Evolutionary conservation across 352 stramenopile genomes (phyloP), one percentile per base, ranked within the genome.

Genomic region (Phytophthora rubi): DNA sequence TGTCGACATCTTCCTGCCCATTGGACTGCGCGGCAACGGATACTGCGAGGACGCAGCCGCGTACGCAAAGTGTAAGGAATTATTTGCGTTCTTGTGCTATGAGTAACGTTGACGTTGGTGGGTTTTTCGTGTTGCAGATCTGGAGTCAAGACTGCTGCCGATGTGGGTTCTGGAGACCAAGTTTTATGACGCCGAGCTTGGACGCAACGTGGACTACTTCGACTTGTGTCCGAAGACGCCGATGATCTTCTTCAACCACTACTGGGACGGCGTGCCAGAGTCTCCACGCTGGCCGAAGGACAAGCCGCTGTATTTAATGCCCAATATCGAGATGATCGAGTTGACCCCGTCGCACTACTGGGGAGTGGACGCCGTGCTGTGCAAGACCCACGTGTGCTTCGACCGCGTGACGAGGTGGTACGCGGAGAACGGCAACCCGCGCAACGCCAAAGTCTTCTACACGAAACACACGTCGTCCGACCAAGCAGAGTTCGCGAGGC

Each of bases 41-140:
- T 93, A 93, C 70, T 93, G 85, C 68, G 85, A 93, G 49, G 85
- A 93, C 53, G 76, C 75, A 5, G 72, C 80, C 26, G 85, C 76
- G 5, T 93, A 91, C 59, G 74, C 82, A 5, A 89, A 90, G 44
- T 89, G 81, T 90, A 60, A 42, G 52, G 1, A 26, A 26, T 26
- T 26, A 26, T 26, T 26, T 26, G 2, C 23, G 23, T 26, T 26
- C 23, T 26, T 26, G 23, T 26, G 23, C 23, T 26, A 26, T 26
- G 23, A 26, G 23, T 26, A 26, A 26, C 23, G 23, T 53, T 18
- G 35, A 42, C 6, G 26, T 21, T 26, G 37, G n/a, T 26, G 23
- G 23, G 23, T 1, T 21, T 45, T 35, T 44, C 16, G 18, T 52
- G 45, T 8, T 23, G 9, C 21, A 83, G 76, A 75, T 44, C 64